Conservation (phyloP, 495 filamentous ascomycete species). For the Xylaria sp. region DNA sequence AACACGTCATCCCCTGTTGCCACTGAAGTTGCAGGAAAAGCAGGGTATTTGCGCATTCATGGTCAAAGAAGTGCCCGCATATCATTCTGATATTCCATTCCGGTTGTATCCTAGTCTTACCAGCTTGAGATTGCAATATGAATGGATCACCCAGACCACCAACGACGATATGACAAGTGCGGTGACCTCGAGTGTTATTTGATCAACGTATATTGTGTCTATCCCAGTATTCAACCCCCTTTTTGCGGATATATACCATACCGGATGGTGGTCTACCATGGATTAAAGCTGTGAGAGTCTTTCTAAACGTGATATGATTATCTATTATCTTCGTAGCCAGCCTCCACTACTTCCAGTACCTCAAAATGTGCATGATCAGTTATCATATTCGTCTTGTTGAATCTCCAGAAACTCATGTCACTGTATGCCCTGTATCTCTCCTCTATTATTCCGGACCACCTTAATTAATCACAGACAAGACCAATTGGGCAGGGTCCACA, state of each 20-base stretch:
- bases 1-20: constrained; percentile 16
- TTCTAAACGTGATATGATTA: not conserved
- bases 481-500: not conserved
- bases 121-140: not conserved
- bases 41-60: not conserved
- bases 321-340: not conserved
- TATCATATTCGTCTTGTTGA: not conserved
- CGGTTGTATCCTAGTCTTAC: not conserved
- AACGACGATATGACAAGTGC: not conserved
- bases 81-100: not conserved
- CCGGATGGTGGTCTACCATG: not conserved
- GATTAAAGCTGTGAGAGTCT: not conserved
- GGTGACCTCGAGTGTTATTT: not conserved
- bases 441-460: not conserved
- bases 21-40: not conserved
- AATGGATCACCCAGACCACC: constrained; percentile 1
- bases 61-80: no score
- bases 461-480: not conserved
- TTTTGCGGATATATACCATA: not conserved
- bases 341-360: not conserved
- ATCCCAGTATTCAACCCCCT: not conserved
- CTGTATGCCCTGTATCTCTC: not conserved
- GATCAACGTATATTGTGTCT: not conserved
- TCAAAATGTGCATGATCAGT: not conserved
- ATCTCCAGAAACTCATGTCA: not conserved